phyloP scores from a whole-genome alignment of 352 stramenopile species.

The Thalassiosira livingstoniorum region DNA sequence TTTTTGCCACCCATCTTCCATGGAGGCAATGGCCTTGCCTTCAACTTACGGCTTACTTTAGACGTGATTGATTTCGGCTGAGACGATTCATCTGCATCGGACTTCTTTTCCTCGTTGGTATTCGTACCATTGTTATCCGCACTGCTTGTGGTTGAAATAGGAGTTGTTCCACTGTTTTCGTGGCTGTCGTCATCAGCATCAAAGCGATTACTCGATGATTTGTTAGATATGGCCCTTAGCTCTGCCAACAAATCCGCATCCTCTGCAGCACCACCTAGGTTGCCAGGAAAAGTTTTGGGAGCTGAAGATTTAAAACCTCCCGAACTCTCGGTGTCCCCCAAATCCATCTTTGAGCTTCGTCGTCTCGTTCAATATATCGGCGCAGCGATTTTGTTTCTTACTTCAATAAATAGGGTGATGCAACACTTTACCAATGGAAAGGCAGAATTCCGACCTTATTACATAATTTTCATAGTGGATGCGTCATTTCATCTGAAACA shows the following conservation, averaged over 20 bases:
- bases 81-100: not conserved
- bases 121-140: not conserved
- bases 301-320: no score
- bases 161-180: not conserved
- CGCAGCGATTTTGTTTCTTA: no score
- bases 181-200: not conserved
- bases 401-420: no score
- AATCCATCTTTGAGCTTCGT: no score
- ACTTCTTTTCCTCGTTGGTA: not conserved
- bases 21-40: not conserved
- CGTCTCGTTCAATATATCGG: no score
- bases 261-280: constrained; percentile 62
- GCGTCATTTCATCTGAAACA: no score
- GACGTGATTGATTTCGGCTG: not conserved
- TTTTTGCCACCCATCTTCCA: not conserved
- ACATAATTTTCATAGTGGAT: no score
- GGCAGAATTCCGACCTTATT: no score
- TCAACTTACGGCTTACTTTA: not conserved
- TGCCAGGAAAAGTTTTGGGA: constrained; percentile 1
- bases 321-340: no score
- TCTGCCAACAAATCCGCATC: constrained; percentile 71
- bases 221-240: constrained; percentile 3
- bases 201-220: constrained; percentile 3
- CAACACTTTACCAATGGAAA: no score
- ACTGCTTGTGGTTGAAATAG: not conserved